phyloP scores from a whole-genome alignment of 257 asterid species.

The Lithospermum erythrorhizon region DNA sequence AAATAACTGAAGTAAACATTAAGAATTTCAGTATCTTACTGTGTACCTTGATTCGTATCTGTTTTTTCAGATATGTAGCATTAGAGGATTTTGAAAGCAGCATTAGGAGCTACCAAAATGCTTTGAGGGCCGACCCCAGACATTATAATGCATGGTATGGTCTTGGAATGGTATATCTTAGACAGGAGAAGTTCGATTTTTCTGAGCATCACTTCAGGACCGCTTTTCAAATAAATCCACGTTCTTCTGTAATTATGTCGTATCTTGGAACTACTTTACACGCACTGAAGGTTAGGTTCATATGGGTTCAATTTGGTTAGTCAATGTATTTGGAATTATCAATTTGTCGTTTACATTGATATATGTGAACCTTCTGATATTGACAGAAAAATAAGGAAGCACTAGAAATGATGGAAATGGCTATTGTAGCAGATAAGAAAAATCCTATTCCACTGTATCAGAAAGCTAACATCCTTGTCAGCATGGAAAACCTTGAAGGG shows the following conservation, averaged over 20 bases:
- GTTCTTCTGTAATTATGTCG: constrained; percentile 89
- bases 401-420: constrained; percentile 78
- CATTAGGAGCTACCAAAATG: constrained; percentile 70
- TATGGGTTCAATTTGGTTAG: neutral
- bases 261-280: constrained; percentile 90
- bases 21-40: constrained; percentile 1
- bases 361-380: constrained; percentile 6
- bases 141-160: constrained; percentile 99
- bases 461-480: constrained; percentile 84
- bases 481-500: constrained; percentile 69
- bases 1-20: neutral
- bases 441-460: constrained; percentile 93
- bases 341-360: neutral
- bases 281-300: constrained; percentile 53
- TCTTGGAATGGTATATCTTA: constrained; percentile 89
- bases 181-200: constrained; percentile 87
- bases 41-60: constrained; percentile 2
- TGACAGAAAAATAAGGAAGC: constrained; percentile 72
- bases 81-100: constrained; percentile 91
- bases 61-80: constrained; percentile 57
- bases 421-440: constrained; percentile 84
- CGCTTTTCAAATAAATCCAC: constrained; percentile 81
- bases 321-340: neutral
- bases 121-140: constrained; percentile 70
- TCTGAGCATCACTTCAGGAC: constrained; percentile 87